phyloP scores from a whole-genome alignment of 176 grass and related monocot genomes.

The Rhynchospora pubera region DNA sequence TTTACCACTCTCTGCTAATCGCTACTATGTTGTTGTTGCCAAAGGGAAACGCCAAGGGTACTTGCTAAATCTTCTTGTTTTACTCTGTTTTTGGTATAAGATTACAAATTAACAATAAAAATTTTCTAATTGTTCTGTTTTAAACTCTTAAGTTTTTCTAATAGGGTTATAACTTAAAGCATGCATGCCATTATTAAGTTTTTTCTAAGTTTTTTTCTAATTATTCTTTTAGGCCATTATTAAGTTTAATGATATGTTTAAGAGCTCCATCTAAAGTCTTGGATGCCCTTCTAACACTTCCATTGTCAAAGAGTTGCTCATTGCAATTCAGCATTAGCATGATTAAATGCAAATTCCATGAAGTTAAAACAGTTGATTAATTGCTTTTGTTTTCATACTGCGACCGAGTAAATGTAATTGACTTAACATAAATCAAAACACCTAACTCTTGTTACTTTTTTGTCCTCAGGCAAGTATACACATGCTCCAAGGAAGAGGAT shows the following conservation, averaged over 20 bases:
- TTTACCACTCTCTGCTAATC: slow-evolving; percentile 37
- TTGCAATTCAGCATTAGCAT: not conserved
- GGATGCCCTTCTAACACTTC: not conserved
- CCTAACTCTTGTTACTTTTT: not conserved
- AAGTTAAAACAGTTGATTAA: not conserved
- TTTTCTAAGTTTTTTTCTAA: no score
- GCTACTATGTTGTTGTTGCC: slow-evolving; percentile 43
- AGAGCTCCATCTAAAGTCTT: not conserved
- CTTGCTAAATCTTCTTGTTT: not conserved
- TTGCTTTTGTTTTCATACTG: not conserved
- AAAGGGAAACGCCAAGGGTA: slow-evolving; percentile 34
- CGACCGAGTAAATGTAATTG: not conserved
- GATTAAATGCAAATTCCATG: not conserved
- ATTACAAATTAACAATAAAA: not conserved
- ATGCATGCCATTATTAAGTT: no score
- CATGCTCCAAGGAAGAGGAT: slow-evolving; percentile 53
- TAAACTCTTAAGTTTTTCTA: not conserved
- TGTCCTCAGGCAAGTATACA: slow-evolving; percentile 28
- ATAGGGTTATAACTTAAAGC: not conserved
- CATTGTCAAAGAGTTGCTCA: not conserved
- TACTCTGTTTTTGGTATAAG: not conserved
- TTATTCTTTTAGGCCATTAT: not conserved
- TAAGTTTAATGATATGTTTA: not conserved
- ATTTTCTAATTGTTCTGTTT: not conserved
- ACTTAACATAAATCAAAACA: not conserved